Conservation (phyloP, 202 grass and related monocot species). For the Digitaria exilis region DNA sequence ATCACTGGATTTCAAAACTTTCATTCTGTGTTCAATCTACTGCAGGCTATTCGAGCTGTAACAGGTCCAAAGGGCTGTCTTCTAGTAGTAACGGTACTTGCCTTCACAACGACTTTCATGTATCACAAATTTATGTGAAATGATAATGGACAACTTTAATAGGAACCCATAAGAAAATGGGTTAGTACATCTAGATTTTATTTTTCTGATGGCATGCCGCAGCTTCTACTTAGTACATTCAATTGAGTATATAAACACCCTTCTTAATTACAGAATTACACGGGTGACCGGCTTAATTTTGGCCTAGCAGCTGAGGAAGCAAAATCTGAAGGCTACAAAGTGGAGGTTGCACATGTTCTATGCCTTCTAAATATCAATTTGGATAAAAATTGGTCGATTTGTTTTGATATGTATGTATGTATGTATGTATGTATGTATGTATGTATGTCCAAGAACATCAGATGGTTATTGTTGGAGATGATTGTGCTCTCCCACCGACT, state of each 20-base stretch:
- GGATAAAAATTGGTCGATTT: neutral
- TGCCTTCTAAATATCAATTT: neutral
- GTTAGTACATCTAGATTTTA: neutral
- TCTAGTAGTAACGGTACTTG: slow-evolving; percentile 88
- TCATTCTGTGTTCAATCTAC: slow-evolving; percentile 17
- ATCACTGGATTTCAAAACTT: slow-evolving; percentile 16
- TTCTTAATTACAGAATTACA: slow-evolving; percentile 86
- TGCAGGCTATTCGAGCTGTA: slow-evolving; percentile 93
- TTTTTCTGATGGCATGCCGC: neutral
- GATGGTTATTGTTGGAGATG: slow-evolving; percentile 99
- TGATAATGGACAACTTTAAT: neutral
- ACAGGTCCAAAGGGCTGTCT: slow-evolving; percentile 94
- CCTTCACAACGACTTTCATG: neutral
- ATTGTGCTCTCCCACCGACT: slow-evolving; percentile 85
- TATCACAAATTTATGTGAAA: slow-evolving; percentile 13
- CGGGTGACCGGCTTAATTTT: slow-evolving; percentile 99
- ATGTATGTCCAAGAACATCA: slow-evolving; percentile 42
- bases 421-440: slow-evolving; percentile 34
- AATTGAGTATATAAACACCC: neutral
- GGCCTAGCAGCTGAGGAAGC: slow-evolving; percentile 98
- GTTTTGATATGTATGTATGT: slow-evolving; percentile 24
- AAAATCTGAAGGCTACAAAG: slow-evolving; percentile 96
- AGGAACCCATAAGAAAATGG: neutral
- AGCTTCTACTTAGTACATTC: neutral
- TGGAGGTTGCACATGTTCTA: slow-evolving; percentile 59